A percentile compares a stretch with the other conserved stretches of the same genome.
Conservation (phyloP, 139 green algal species). For the Asterochloris sp. region DNA sequence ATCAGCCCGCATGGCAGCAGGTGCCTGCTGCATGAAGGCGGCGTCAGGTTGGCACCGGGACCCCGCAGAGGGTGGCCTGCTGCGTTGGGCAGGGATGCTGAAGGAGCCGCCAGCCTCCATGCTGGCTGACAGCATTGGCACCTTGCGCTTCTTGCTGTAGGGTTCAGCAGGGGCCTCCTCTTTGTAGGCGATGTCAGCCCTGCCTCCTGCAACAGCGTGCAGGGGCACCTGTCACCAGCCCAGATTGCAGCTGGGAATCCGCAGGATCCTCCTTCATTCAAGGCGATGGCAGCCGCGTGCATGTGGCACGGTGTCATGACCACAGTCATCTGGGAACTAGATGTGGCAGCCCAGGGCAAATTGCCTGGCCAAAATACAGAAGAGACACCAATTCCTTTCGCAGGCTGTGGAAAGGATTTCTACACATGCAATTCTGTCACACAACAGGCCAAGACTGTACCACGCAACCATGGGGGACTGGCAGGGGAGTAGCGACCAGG, state of each 20-base stretch:
- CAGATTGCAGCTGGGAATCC: not conserved
- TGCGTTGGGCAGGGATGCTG: conserved; percentile 2
- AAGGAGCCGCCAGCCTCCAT: not conserved
- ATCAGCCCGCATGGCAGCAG: too few relatives aligned
- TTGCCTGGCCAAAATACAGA: too few relatives aligned
- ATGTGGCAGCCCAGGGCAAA: not conserved
- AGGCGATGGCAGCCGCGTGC: not conserved
- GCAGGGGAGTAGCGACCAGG: too few relatives aligned
- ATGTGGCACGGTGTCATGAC: not conserved
- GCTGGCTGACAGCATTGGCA: conserved; percentile 1
- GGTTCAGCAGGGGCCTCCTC: conserved; percentile 4
- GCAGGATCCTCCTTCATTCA: not conserved
- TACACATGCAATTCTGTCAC: too few relatives aligned
- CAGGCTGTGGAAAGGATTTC: too few relatives aligned
- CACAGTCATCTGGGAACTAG: not conserved
- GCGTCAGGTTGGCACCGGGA: too few relatives aligned
- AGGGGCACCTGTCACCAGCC: not conserved
- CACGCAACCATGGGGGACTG: too few relatives aligned
- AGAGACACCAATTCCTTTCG: too few relatives aligned
- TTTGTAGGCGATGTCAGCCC: not conserved
- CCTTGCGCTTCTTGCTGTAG: conserved; percentile 7
- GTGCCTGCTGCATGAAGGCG: too few relatives aligned
- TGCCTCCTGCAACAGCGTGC: not conserved
- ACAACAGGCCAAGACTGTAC: too few relatives aligned
- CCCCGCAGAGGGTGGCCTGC: too few relatives aligned